Conservation (phyloP, 2,329 filamentous ascomycete species). For the Verticillium isaacii region DNA sequence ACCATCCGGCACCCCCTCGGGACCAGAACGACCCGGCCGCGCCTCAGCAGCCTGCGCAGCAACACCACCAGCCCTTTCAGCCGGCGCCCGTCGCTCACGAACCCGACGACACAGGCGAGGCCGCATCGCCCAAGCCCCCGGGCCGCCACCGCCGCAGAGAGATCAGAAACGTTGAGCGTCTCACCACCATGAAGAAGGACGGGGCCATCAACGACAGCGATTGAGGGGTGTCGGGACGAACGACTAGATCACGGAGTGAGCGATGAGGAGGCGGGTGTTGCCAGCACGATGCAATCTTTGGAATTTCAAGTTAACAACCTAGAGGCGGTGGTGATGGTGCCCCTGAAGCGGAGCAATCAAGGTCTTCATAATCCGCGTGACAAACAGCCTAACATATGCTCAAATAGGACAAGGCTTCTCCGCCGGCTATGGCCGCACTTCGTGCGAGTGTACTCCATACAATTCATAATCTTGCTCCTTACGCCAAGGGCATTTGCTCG, state of each 20-base stretch:
- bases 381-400: background rate
- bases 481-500: background rate
- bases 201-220: too few species aligned
- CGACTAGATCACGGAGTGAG: too few species aligned
- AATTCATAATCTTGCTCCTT: background rate
- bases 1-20: background rate
- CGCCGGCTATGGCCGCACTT: background rate
- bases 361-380: background rate
- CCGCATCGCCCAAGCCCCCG: background rate
- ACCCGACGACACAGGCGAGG: background rate
- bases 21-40: background rate
- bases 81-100: background rate
- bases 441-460: background rate
- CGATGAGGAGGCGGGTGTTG: too few species aligned
- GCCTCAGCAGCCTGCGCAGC: background rate
- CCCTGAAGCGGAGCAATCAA: too few species aligned
- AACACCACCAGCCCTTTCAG: background rate
- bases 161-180: background rate
- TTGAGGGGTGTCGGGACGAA: too few species aligned
- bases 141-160: background rate
- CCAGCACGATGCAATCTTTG: too few species aligned
- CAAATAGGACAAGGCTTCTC: background rate
- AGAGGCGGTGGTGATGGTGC: too few species aligned
- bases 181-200: background rate
- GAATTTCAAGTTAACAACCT: too few species aligned